Conservation (phyloP, 192 early-diverging fungal genomes). For the Rhizophlyctis rosea region DNA sequence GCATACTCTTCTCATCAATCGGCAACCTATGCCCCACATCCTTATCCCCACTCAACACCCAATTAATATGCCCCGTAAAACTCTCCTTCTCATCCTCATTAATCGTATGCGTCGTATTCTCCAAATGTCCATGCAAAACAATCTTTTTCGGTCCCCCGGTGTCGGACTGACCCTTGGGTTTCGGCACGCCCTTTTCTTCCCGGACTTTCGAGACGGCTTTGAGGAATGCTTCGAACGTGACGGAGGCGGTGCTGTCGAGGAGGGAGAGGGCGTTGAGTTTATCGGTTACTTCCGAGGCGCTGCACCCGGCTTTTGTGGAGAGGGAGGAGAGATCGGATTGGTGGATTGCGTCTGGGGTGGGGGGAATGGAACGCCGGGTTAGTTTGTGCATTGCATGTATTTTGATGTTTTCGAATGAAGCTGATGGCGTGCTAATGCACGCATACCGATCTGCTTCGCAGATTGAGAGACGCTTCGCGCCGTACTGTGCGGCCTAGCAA, state of each 20-base stretch:
- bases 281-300: conserved; percentile 35
- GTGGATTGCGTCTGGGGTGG: conserved; percentile 36
- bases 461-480: no score
- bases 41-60: conserved; percentile 72
- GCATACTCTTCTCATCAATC: conserved; percentile 90
- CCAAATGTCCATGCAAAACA: conserved; percentile 73
- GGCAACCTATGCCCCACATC: conserved; percentile 85
- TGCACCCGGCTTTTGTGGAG: conserved; percentile 50
- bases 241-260: conserved; percentile 31
- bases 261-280: conserved; percentile 41
- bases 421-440: no score
- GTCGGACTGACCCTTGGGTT: conserved; percentile 17
- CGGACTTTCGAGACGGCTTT: conserved; percentile 44
- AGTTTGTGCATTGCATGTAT: no score
- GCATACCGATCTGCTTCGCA: no score
- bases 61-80: conserved; percentile 94
- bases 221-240: conserved; percentile 50
- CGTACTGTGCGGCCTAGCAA: no score
- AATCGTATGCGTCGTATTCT: conserved; percentile 93
- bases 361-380: no score
- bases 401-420: no score
- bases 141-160: conserved; percentile 71
- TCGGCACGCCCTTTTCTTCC: conserved; percentile 47
- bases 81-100: conserved; percentile 98
- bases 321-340: conserved; percentile 42